A percentile compares a stretch with the other conserved stretches of the same genome.
Conservation (phyloP, 2,329 filamentous ascomycete species). For the Fusarium zealandicum region DNA sequence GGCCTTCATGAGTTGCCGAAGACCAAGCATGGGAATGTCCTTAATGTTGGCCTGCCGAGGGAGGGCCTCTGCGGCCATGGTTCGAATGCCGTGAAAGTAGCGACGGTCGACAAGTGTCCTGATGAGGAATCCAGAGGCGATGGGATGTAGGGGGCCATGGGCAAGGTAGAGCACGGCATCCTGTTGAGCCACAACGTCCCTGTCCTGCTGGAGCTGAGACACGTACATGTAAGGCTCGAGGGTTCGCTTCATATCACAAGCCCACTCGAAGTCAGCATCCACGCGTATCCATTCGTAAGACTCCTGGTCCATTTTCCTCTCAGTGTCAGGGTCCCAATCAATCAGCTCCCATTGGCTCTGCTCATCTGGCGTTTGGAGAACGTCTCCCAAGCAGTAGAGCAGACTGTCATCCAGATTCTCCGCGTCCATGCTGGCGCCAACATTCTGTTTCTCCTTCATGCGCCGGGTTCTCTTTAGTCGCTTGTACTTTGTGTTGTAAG, state of each 20-base stretch:
- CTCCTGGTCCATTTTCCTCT: conserved; percentile 91
- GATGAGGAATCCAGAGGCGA: conserved; percentile 88
- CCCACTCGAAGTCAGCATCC: conserved; percentile 98
- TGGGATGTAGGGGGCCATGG: conserved; percentile 71
- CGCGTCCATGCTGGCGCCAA: conserved; percentile 65
- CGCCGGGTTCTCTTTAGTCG: conserved; percentile 87
- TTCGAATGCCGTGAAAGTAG: conserved; percentile 93
- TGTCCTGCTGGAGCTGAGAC: conserved; percentile 94
- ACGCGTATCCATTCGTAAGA: conserved; percentile 99
- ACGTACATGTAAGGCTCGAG: conserved; percentile 98
- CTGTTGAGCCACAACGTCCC: conserved; percentile 90
- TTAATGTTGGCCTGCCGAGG: conserved; percentile 75
- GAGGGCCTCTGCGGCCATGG: conserved; percentile 81
- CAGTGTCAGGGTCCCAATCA: conserved; percentile 90
- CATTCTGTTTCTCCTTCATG: conserved; percentile 74
- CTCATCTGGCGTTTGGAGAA: conserved; percentile 83
- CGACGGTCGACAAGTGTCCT: conserved; percentile 89
- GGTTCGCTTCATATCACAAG: conserved; percentile 80
- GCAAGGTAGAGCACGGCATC: conserved; percentile 79
- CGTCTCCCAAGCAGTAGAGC: conserved; percentile 90
- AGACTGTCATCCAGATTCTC: conserved; percentile 79
- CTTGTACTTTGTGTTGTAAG: conserved; percentile 99
- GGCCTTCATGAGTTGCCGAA: conserved; percentile 82
- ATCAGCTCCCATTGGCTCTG: conserved; percentile 81
- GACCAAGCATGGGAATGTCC: conserved; percentile 75